phyloP scores from a whole-genome alignment of 768 basidiomycete species.

The Favolaschia claudopus region DNA sequence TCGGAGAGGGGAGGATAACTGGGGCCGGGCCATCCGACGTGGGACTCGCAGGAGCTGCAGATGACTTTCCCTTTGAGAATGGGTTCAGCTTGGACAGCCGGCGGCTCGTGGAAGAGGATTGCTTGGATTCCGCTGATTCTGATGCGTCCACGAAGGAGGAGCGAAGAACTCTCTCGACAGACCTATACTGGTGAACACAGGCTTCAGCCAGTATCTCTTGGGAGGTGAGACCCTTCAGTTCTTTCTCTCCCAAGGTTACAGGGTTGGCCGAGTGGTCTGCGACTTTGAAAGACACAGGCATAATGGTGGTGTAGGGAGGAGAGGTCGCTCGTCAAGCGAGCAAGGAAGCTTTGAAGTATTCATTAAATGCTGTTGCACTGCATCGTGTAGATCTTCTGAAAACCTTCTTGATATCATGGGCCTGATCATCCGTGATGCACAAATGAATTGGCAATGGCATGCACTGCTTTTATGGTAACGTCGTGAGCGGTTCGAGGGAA shows the following conservation, averaged over 20 bases:
- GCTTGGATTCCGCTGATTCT: background rate
- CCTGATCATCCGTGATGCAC: too few species aligned
- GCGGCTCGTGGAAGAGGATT: background rate
- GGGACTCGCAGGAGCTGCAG: background rate
- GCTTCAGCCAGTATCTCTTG: background rate
- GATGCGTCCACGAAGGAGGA: too few species aligned
- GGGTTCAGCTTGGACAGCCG: background rate
- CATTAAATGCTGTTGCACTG: background rate
- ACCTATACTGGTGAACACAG: background rate
- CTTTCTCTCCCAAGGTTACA: background rate
- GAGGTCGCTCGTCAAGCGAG: background rate
- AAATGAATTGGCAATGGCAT: too few species aligned
- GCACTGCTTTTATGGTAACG: too few species aligned
- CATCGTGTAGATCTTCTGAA: too few species aligned
- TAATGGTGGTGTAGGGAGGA: background rate
- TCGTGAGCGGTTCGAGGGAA: too few species aligned
- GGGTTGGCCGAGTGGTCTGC: background rate
- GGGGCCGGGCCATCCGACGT: conserved; percentile 13
- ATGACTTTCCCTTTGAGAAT: background rate
- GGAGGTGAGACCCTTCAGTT: background rate
- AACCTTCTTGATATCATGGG: too few species aligned
- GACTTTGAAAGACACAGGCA: conserved; percentile 16
- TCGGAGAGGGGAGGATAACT: conserved; percentile 6
- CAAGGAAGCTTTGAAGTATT: background rate
- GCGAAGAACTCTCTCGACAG: background rate